These are phyloP conservation scores for Casuarina cunninghamiana DNA, from an alignment of 306 rosid species.

Conservation along the genomic window DNA sequence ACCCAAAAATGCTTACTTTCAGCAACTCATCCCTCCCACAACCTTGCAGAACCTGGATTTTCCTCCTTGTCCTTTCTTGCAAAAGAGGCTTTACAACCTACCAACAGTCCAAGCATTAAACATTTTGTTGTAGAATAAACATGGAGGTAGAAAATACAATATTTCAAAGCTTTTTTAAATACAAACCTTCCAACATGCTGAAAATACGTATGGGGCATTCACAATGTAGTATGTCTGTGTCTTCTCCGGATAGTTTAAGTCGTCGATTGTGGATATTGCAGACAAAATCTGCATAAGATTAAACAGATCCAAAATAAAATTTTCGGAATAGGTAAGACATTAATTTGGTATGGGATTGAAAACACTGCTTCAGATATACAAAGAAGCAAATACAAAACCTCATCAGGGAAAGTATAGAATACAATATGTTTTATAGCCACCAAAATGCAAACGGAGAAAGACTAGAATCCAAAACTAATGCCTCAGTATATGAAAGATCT, in stretches of 20 bases:
- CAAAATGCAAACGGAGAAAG: not conserved
- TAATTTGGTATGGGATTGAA: not conserved
- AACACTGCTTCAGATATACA: not conserved
- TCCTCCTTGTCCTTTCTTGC: conserved; percentile 93
- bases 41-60: conserved; percentile 84
- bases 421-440: not conserved
- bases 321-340: not conserved
- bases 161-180: not conserved
- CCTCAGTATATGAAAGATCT: not conserved
- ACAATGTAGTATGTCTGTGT: conserved; percentile 86
- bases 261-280: conserved; percentile 83
- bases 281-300: conserved; percentile 78
- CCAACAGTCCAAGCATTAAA: conserved; percentile 12
- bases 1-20: conserved; percentile 48
- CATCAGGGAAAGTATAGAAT: not conserved
- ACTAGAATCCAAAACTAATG: not conserved
- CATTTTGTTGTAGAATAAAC: conserved; percentile 16
- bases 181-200: conserved; percentile 99
- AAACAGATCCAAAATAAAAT: conserved; percentile 28
- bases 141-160: not conserved
- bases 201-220: conserved; percentile 83
- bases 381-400: not conserved
- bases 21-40: conserved; percentile 89
- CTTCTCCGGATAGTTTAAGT: conserved; percentile 97
- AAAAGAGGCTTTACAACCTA: conserved; percentile 95